A percentile compares a stretch with the other conserved stretches of the same genome.
phyloP scores from a whole-genome alignment of 768 basidiomycete genomes.

The Rickenella mellea region DNA sequence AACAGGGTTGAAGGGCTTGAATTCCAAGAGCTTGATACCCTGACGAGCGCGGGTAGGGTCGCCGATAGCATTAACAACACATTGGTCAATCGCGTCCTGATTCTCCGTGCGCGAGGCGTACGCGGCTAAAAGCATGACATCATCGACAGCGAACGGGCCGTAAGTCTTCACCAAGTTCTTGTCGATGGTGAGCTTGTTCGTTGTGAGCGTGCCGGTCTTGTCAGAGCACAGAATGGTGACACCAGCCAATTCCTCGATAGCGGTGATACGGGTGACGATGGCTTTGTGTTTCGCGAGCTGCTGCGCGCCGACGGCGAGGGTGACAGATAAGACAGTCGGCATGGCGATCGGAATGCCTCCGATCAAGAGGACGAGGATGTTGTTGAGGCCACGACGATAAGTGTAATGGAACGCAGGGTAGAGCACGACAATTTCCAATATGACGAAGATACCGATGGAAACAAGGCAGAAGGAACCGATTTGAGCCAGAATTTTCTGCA shows the following conservation, averaged over 20 bases:
- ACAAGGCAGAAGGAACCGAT: constrained; percentile 97
- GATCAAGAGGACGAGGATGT: constrained; percentile 97
- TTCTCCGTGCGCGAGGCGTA: constrained; percentile 98
- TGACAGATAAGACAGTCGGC: constrained; percentile 97
- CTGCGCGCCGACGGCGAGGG: constrained; percentile 96
- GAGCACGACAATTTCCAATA: constrained; percentile 89
- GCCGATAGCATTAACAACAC: constrained; percentile 74
- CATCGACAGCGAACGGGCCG: constrained; percentile 78
- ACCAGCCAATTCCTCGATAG: constrained; percentile 96
- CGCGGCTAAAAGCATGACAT: constrained; percentile 87
- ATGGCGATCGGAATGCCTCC: constrained; percentile 99
- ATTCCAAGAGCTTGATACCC: constrained; percentile 94
- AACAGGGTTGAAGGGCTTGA: constrained; percentile 99
- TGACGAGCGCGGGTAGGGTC: constrained; percentile 68
- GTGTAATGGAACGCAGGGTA: constrained; percentile 86
- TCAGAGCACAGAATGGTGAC: constrained; percentile 98
- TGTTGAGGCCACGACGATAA: constrained; percentile 93
- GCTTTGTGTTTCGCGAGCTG: constrained; percentile 99
- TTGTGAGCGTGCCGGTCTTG: constrained; percentile 97
- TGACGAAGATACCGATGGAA: constrained; percentile 90
- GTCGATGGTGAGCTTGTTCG: constrained; percentile 99
- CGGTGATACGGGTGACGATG: constrained; percentile 98
- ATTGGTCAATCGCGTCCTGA: constrained; percentile 92
- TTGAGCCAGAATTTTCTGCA: constrained; percentile 97
- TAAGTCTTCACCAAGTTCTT: constrained; percentile 86